A percentile compares a stretch with the other conserved stretches of the same genome.
Evolutionary conservation across 1,284 basidiomycete species (phyloP).

Genomic region (Cutaneotrichosporon sp.): DNA sequence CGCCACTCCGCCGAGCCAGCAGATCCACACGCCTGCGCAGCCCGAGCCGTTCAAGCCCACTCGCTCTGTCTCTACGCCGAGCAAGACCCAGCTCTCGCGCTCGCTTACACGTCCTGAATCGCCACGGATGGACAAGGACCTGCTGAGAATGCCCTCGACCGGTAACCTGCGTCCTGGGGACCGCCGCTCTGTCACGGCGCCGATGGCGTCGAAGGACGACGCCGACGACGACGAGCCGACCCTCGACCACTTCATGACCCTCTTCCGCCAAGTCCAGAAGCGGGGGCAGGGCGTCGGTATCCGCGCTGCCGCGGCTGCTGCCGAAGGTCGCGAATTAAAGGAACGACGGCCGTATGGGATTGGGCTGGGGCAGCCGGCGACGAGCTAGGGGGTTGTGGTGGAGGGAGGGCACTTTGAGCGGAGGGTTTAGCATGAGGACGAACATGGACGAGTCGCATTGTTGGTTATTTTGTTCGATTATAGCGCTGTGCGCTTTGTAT

Average conservation of each 20-base stretch:
- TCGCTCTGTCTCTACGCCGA: slow-evolving; percentile 3
- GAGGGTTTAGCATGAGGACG: not conserved
- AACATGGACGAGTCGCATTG: not conserved
- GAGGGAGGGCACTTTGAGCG: not conserved
- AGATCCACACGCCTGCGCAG: not conserved
- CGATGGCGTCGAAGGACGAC: not conserved
- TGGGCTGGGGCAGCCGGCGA: not conserved
- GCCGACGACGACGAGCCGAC: slow-evolving; percentile 7
- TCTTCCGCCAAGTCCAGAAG: slow-evolving; percentile 14
- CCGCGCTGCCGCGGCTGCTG: slow-evolving; percentile 5
- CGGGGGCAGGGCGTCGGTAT: slow-evolving; percentile 9
- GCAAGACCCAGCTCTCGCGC: not conserved
- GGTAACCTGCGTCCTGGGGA: not conserved
- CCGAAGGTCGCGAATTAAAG: not conserved
- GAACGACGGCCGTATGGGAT: not conserved
- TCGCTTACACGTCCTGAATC: not conserved
- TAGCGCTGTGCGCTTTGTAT: slow-evolving; percentile 2
- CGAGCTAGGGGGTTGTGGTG: not conserved
- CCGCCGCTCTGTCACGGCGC: not conserved
- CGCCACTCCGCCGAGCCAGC: slow-evolving; percentile 4
- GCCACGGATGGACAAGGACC: not conserved
- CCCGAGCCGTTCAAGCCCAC: not conserved
- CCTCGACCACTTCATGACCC: slow-evolving; percentile 16
- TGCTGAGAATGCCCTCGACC: not conserved
- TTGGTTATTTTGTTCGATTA: not conserved